Conservation (phyloP, 768 basidiomycete species). For the Russula abietina region DNA sequence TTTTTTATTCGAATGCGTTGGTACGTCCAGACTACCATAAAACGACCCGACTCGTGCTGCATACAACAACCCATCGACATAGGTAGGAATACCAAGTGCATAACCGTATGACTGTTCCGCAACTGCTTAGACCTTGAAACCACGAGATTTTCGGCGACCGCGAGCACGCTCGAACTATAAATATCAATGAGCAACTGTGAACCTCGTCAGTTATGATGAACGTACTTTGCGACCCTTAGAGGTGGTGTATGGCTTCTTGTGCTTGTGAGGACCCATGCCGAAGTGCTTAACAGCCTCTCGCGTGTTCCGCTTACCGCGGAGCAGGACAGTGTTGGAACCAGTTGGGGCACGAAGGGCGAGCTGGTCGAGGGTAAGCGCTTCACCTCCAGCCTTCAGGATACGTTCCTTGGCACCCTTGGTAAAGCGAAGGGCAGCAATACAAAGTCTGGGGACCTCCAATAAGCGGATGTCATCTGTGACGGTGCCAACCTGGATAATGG, state of each 20-base stretch:
- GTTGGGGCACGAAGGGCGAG: conserved; percentile 92
- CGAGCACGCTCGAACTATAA: conserved; percentile 89
- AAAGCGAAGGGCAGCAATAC: conserved; percentile 93
- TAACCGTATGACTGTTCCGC: conserved; percentile 33
- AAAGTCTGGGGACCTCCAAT: conserved; percentile 77
- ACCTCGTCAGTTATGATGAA: neutral
- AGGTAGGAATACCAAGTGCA: conserved; percentile 25
- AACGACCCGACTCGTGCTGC: conserved; percentile 30
- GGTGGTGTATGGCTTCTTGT: conserved; percentile 95
- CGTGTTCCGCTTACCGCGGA: conserved; percentile 88
- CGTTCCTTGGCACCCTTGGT: conserved; percentile 89
- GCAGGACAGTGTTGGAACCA: conserved; percentile 88
- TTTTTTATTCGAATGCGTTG: conserved; percentile 20
- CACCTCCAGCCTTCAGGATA: conserved; percentile 93
- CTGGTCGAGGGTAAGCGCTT: conserved; percentile 92
- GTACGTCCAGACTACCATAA: conserved; percentile 9
- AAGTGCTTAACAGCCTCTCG: conserved; percentile 98
- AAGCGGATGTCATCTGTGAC: conserved; percentile 95
- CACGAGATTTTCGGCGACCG: conserved; percentile 97
- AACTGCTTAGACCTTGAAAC: conserved; percentile 82
- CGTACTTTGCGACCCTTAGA: conserved; percentile 93
- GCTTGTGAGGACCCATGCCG: conserved; percentile 96
- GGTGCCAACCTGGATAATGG: conserved; percentile 84
- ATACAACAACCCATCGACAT: conserved; percentile 29
- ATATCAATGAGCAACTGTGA: neutral